These are phyloP conservation scores for Yamadazyma laniorum DNA, from an alignment of 805 yeast species.

Conservation along the genomic window DNA sequence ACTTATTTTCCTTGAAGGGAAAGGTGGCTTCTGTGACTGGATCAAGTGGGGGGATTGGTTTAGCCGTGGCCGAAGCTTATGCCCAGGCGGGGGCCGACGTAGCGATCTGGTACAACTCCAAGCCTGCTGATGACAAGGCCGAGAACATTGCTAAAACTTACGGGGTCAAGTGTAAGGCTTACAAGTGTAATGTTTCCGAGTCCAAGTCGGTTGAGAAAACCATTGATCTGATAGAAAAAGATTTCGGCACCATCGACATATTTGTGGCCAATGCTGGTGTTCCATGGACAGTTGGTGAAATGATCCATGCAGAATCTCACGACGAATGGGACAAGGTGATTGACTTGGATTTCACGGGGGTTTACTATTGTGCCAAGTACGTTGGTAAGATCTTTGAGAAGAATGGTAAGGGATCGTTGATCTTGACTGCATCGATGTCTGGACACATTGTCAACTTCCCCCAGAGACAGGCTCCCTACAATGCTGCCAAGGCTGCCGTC, in stretches of 20 bases:
- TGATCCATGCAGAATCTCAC: conserved; percentile 35
- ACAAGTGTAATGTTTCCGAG: conserved; percentile 58
- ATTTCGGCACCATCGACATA: conserved; percentile 78
- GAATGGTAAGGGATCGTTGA: conserved; percentile 42
- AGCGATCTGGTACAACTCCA: conserved; percentile 46
- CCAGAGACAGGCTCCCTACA: conserved; percentile 46
- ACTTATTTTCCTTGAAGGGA: conserved; percentile 74
- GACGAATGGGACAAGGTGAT: conserved; percentile 35
- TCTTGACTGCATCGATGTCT: conserved; percentile 46
- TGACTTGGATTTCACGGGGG: conserved; percentile 42
- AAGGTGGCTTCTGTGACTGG: conserved; percentile 86
- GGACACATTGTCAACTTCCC: conserved; percentile 49
- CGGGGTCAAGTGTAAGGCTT: conserved; percentile 61
- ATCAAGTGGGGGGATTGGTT: conserved; percentile 80
- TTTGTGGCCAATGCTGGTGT: conserved; percentile 91
- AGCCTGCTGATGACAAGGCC: conserved; percentile 63
- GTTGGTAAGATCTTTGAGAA: conserved; percentile 40
- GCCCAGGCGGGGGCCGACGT: conserved; percentile 88
- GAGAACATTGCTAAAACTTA: conserved; percentile 52
- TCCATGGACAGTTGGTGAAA: conserved; percentile 70
- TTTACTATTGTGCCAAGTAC: conserved; percentile 43
- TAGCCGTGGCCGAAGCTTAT: conserved; percentile 75
- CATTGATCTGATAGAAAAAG: conserved; percentile 51
- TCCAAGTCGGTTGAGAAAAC: conserved; percentile 48
- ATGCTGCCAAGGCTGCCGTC: conserved; percentile 47